These are phyloP conservation scores for Aspergillus cavernicola DNA, from an alignment of 495 filamentous ascomycete genomes.

Conservation along the genomic window DNA sequence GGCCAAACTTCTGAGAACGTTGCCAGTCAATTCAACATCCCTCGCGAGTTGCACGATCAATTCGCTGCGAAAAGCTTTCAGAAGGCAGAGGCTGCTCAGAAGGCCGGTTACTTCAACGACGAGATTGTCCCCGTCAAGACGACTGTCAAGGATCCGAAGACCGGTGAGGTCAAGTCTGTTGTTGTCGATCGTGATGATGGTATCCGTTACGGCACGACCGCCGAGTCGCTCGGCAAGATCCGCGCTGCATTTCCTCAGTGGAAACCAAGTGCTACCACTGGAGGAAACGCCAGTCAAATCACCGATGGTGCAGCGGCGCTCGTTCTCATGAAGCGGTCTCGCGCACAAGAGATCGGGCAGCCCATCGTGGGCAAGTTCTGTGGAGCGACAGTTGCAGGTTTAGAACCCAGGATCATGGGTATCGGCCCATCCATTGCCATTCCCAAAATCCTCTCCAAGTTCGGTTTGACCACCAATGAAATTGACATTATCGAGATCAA, in stretches of 20 bases:
- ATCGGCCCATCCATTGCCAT: constrained; percentile 91
- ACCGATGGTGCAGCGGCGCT: constrained; percentile 91
- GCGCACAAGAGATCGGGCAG: constrained; percentile 75
- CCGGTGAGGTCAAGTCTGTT: constrained; percentile 71
- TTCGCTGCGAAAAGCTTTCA: constrained; percentile 82
- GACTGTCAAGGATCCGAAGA: constrained; percentile 73
- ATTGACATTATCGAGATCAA: constrained; percentile 91
- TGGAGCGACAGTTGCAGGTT: constrained; percentile 80
- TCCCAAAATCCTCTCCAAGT: constrained; percentile 83
- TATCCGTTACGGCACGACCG: constrained; percentile 84
- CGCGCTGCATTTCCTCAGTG: constrained; percentile 84
- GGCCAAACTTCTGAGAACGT: constrained; percentile 97
- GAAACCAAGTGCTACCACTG: constrained; percentile 79
- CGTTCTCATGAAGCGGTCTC: constrained; percentile 88
- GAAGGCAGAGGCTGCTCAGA: constrained; percentile 85
- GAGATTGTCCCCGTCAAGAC: constrained; percentile 88
- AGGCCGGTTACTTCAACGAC: constrained; percentile 84
- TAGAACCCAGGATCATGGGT: constrained; percentile 93
- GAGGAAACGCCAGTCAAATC: constrained; percentile 90
- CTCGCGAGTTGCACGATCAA: constrained; percentile 70
- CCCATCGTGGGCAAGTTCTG: constrained; percentile 91
- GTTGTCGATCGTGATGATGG: constrained; percentile 85
- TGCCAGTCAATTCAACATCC: constrained; percentile 76
- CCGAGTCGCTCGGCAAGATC: constrained; percentile 75
- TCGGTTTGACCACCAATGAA: constrained; percentile 71